These are phyloP conservation scores for Fusarium brachygibbosum DNA, from an alignment of 2,329 filamentous ascomycete species.

Conservation along the genomic window DNA sequence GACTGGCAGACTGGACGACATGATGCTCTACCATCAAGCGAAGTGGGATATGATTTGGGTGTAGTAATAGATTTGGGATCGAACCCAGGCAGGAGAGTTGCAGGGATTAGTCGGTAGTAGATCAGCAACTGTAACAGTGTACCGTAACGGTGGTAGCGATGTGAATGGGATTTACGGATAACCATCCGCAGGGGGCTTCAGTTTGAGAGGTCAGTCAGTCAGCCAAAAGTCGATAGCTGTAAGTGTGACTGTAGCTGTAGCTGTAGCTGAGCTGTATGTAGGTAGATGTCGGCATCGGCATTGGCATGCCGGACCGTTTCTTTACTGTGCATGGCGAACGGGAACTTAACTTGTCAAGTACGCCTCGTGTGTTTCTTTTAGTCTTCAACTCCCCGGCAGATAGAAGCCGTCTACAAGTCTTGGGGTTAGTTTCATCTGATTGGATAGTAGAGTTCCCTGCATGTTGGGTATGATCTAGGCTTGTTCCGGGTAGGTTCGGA, in stretches of 20 bases:
- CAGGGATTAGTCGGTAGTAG: not conserved
- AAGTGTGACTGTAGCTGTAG: not conserved
- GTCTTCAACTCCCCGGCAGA: constrained; percentile 31
- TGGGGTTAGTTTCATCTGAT: constrained; percentile 37
- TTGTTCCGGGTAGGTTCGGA: constrained; percentile 32
- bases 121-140: constrained; percentile 28
- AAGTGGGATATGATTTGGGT: constrained; percentile 22
- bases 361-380: constrained; percentile 37
- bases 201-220: not conserved
- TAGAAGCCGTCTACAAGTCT: constrained; percentile 34
- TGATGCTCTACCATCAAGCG: constrained; percentile 35
- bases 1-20: constrained; percentile 50
- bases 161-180: constrained; percentile 9
- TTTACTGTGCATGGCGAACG: constrained; percentile 45
- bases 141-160: constrained; percentile 27
- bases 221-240: not conserved
- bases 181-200: constrained; percentile 34
- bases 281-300: constrained; percentile 23
- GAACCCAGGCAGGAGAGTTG: constrained; percentile 2
- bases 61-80: not conserved
- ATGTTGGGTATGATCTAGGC: constrained; percentile 37
- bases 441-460: constrained; percentile 46
- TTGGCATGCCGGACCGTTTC: constrained; percentile 47
- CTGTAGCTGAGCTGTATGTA: constrained; percentile 3
- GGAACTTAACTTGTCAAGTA: constrained; percentile 44